phyloP scores from a whole-genome alignment of 257 asterid species.

The Scutellaria barbata region DNA sequence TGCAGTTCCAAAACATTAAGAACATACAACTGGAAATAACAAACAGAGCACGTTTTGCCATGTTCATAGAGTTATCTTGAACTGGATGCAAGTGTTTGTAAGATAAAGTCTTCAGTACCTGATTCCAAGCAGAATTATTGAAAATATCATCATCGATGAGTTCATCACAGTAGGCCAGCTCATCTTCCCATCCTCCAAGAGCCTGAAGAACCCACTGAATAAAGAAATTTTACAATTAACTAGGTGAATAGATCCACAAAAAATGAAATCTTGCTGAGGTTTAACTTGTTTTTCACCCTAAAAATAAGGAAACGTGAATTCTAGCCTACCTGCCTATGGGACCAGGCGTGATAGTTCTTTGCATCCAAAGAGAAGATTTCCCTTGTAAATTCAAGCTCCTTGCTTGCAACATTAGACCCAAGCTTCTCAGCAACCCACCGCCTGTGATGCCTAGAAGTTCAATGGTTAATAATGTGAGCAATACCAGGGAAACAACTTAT shows the following conservation, averaged over 20 bases:
- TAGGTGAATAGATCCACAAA: slow-evolving; percentile 23
- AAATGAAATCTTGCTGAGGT: background rate
- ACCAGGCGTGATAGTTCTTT: slow-evolving; percentile 97
- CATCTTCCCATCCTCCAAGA: slow-evolving; percentile 98
- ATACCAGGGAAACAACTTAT: slow-evolving; percentile 18
- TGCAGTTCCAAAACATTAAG: background rate
- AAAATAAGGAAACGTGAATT: slow-evolving; percentile 21
- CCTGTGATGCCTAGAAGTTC: slow-evolving; percentile 83
- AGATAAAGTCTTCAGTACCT: slow-evolving; percentile 51
- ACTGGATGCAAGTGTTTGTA: background rate
- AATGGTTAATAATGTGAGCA: slow-evolving; percentile 7
- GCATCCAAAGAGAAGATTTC: slow-evolving; percentile 74
- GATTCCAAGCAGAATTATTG: slow-evolving; percentile 99
- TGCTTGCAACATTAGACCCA: slow-evolving; percentile 52
- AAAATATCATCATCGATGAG: slow-evolving; percentile 81
- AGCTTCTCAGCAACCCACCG: slow-evolving; percentile 96
- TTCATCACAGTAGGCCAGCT: slow-evolving; percentile 76
- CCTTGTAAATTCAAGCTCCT: slow-evolving; percentile 80
- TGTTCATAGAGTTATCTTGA: background rate
- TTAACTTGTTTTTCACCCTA: slow-evolving; percentile 23
- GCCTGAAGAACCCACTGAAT: slow-evolving; percentile 96
- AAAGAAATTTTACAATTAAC: slow-evolving; percentile 25
- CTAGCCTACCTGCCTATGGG: slow-evolving; percentile 86
- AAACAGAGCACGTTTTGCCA: slow-evolving; percentile 14
- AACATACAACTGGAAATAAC: background rate